These are phyloP conservation scores for Aspergillus unguis DNA, from an alignment of 2,329 filamentous ascomycete species.

Conservation along the genomic window DNA sequence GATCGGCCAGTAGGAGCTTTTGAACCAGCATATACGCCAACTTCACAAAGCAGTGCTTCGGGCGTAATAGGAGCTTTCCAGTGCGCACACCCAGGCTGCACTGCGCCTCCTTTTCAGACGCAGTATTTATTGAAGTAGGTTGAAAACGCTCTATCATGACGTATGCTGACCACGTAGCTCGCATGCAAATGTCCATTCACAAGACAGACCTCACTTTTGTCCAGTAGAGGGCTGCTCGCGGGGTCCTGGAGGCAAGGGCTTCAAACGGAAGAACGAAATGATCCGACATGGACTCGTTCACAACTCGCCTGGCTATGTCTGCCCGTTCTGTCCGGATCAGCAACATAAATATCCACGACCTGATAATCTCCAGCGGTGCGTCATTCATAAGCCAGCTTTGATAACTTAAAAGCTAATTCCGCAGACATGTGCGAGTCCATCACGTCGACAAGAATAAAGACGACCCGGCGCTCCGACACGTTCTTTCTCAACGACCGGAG, in stretches of 20 bases:
- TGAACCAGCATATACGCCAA: slow-evolving; percentile 23
- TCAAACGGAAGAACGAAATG: slow-evolving; percentile 69
- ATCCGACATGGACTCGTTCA: slow-evolving; percentile 83
- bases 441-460: slow-evolving; percentile 88
- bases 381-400: slow-evolving; percentile 35
- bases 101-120: slow-evolving; percentile 59
- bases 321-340: slow-evolving; percentile 89
- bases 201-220: slow-evolving; percentile 62
- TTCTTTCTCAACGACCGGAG: slow-evolving; percentile 80
- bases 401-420: background rate
- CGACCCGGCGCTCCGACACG: slow-evolving; percentile 74
- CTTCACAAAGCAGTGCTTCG: slow-evolving; percentile 24
- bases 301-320: slow-evolving; percentile 90
- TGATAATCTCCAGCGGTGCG: slow-evolving; percentile 89
- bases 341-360: slow-evolving; percentile 94
- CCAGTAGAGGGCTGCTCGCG: slow-evolving; percentile 57
- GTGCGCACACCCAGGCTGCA: slow-evolving; percentile 57
- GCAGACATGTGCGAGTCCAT: slow-evolving; percentile 81
- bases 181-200: slow-evolving; percentile 60
- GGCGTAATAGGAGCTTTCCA: slow-evolving; percentile 41
- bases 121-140: slow-evolving; percentile 63
- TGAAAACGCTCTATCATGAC: background rate
- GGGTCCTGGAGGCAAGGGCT: slow-evolving; percentile 61
- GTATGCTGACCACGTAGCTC: slow-evolving; percentile 33
- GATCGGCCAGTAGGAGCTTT: slow-evolving; percentile 28